Conservation (phyloP, 2,329 filamentous ascomycete species). For the Dryadomyces sulphureus region DNA sequence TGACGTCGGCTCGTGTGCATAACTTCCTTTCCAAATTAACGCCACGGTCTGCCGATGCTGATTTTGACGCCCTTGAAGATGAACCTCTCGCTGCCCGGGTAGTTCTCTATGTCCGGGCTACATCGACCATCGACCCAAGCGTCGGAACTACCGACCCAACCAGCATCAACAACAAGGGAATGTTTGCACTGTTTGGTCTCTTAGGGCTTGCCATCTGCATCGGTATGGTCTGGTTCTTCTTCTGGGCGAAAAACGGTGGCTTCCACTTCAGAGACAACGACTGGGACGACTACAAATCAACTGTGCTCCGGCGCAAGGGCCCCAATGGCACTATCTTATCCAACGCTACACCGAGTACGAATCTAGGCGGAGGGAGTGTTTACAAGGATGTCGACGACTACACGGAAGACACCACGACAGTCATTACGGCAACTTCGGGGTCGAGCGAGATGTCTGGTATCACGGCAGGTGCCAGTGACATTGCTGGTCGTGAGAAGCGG, state of each 20-base stretch:
- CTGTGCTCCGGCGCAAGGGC: slow-evolving; percentile 74
- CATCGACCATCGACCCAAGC: slow-evolving; percentile 22
- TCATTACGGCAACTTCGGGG: slow-evolving; percentile 16
- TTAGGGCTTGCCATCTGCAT: slow-evolving; percentile 65
- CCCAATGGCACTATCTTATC: slow-evolving; percentile 78
- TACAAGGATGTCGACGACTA: slow-evolving; percentile 54
- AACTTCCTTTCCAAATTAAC: slow-evolving; percentile 5
- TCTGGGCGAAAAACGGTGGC: slow-evolving; percentile 92
- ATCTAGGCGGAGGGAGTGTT: slow-evolving; percentile 76
- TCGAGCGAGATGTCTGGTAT: slow-evolving; percentile 31
- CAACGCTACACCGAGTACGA: slow-evolving; percentile 67
- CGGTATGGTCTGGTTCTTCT: slow-evolving; percentile 89
- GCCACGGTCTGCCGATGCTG: slow-evolving; percentile 8
- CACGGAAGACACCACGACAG: slow-evolving; percentile 26
- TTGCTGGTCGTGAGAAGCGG: slow-evolving; percentile 38
- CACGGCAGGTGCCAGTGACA: slow-evolving; percentile 41
- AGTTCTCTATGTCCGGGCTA: slow-evolving; percentile 26
- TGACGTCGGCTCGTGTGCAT: slow-evolving; percentile 23
- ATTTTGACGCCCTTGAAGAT: slow-evolving; percentile 15
- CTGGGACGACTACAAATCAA: slow-evolving; percentile 98
- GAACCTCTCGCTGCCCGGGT: slow-evolving; percentile 28
- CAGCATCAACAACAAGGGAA: slow-evolving; percentile 49
- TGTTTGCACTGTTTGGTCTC: slow-evolving; percentile 76
- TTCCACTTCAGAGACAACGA: slow-evolving; percentile 75
- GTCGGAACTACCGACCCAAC: slow-evolving; percentile 37